A percentile compares a stretch with the other conserved stretches of the same genome.
Evolutionary conservation across 331 rosid species (phyloP).

Genomic region (Cydonia oblonga): DNA sequence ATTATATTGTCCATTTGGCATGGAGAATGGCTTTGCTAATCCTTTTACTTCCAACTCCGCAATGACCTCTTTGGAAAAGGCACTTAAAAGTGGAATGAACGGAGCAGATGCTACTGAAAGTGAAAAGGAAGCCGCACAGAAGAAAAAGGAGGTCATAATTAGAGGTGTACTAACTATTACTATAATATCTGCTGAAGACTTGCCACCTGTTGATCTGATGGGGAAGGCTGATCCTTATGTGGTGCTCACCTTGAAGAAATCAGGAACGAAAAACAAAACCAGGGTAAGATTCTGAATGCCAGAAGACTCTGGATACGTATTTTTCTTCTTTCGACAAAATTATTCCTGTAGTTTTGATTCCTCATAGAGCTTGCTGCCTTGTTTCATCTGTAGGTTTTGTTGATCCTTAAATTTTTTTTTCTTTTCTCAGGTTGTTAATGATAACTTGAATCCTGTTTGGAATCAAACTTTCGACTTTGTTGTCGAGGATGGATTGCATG

Average conservation of each 20-base stretch:
- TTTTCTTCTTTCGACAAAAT: no score
- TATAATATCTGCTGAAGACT: constrained; percentile 87
- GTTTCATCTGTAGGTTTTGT: background rate
- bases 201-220: constrained; percentile 71
- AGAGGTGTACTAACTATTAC: constrained; percentile 84
- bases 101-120: constrained; percentile 46
- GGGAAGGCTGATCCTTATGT: constrained; percentile 95
- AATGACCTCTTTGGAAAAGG: constrained; percentile 82
- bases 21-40: constrained; percentile 55
- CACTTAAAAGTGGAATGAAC: constrained; percentile 45
- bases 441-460: constrained; percentile 90
- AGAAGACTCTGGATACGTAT: background rate
- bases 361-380: background rate
- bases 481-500: constrained; percentile 95
- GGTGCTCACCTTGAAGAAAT: constrained; percentile 71
- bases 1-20: constrained; percentile 66
- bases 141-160: constrained; percentile 70
- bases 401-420: constrained; percentile 8
- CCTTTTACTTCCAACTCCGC: constrained; percentile 54
- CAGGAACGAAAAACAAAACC: constrained; percentile 71
- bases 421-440: constrained; percentile 68
- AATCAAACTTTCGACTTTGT: constrained; percentile 93
- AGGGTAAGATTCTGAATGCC: constrained; percentile 49
- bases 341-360: background rate
- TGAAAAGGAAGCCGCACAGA: constrained; percentile 48